Base-by-base conservation (phyloP, 2,329 filamentous ascomycete species). In the Clonostachys chloroleuca region DNA sequence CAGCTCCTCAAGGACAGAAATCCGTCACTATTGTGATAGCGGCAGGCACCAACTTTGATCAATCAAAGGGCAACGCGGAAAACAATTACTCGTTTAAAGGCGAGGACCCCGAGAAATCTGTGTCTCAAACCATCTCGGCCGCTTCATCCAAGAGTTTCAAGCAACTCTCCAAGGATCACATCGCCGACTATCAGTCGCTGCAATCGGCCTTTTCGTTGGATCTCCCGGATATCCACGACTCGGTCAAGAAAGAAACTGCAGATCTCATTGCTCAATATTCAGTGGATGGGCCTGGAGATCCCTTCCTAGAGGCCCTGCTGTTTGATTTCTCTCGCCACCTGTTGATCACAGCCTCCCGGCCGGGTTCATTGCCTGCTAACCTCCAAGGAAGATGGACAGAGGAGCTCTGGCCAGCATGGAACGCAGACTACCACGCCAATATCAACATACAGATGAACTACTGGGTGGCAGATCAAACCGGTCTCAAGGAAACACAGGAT, bases 381-480 rank as follows among this genome's bases (percentile, higher is more conserved):
- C 65, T 84, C 0, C 77, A 80, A 55, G 79, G 80, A 0, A 67
- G 69, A 16, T 83, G 80, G 80, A 72, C 70, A 5, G 69, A 76
- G 41, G 58, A 65, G 1, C 56, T 75, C 35, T 59, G 49, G 47
- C 52, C 62, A 17, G 51, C 56, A 24, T 54, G 80, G 80, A 68
- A 70, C 12, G 72, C 66, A 3, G 78, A 83, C 52, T 83, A 81
- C 47, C 78, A 81, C 45, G 66, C 72, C 37, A 78, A 83, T 50
- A 81, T 83, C 54, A 83, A 83, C 48, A 48, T 82, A 1, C 76
- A 83, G 52, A 83, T 82, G 80, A 83, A 82, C 49, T 72, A 82
- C 53, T 83, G 80, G 79, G 65, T 63, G 2, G 70, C 72, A 3
- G 76, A 80, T 34, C 69, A 77, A 45, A 78, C 75, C 0, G 77